phyloP scores from a whole-genome alignment of 2,329 filamentous ascomycete genomes.

The Pezicula carpinea region DNA sequence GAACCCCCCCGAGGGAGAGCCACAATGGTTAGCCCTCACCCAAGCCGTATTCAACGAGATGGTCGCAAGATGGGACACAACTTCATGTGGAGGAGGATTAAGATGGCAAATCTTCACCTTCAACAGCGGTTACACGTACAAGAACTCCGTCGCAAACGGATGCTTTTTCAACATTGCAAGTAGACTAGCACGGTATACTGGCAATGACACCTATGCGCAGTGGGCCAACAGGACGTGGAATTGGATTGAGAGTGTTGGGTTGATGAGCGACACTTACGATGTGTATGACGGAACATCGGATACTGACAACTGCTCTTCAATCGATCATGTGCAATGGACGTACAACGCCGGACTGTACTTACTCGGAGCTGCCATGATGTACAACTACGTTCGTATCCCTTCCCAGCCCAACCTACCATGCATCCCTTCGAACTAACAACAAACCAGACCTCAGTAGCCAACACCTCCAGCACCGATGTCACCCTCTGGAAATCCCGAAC shows the following conservation, averaged over 20 bases:
- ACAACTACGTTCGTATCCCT: slow-evolving; percentile 49
- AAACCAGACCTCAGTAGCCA: background rate
- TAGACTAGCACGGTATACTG: slow-evolving; percentile 67
- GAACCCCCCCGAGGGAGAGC: slow-evolving; percentile 47
- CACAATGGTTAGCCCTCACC: slow-evolving; percentile 60
- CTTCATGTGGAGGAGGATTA: slow-evolving; percentile 63
- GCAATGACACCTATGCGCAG: slow-evolving; percentile 58
- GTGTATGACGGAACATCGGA: slow-evolving; percentile 62
- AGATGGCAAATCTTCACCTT: slow-evolving; percentile 74
- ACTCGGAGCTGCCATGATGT: slow-evolving; percentile 63
- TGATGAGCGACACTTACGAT: slow-evolving; percentile 56
- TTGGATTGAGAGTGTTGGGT: slow-evolving; percentile 50
- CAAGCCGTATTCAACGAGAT: slow-evolving; percentile 67
- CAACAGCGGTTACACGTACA: slow-evolving; percentile 75
- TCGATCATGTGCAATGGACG: slow-evolving; percentile 61
- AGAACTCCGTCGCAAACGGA: slow-evolving; percentile 57
- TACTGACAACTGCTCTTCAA: slow-evolving; percentile 51
- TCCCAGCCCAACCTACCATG: background rate
- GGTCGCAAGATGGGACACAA: slow-evolving; percentile 60
- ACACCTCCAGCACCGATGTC: slow-evolving; percentile 43
- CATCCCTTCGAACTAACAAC: background rate
- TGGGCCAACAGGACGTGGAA: slow-evolving; percentile 59
- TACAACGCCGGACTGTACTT: slow-evolving; percentile 61
- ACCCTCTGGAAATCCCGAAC: slow-evolving; percentile 52
- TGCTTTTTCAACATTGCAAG: slow-evolving; percentile 62